Evolutionary conservation across 768 basidiomycete species (phyloP), one percentile per base, ranked within the genome.

Genomic region (Mycena capillaripes): DNA sequence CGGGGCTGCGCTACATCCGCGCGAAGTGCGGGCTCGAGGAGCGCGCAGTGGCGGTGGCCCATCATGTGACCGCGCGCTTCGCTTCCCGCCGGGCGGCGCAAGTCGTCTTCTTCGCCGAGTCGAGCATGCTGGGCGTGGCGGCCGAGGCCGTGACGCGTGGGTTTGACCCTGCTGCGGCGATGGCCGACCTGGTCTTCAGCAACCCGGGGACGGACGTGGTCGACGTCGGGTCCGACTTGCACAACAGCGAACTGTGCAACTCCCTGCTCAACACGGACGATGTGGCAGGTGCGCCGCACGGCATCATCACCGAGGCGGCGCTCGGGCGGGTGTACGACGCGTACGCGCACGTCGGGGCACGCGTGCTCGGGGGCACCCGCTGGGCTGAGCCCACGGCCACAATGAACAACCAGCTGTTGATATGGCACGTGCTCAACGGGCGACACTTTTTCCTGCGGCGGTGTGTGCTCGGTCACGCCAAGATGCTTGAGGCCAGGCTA

Each of bases 391-490:
- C 52, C 4, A 62, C 52, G 52, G 68, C 68, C 40, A 0, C 27
- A 21, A 56, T 69, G 30, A 42, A 23, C 23, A 16, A 23, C 9
- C 50, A 53, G 59, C 60, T 69, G 36, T 23, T 42, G 12, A 56
- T 21, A 17, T 69, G 68, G 68, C 68, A 69, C 32, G 25, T 62
- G 8, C 59, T 55, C 50, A 56, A 69, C 23, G 68, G 42, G 34
- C 60, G 68, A 29, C 68, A 69, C 52, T 55, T 62, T 7, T 69
- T 69, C 53, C 42, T 69, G 38, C 68, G 68, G n/a, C 59, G 68
- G 27, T 42, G 38, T 19, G 53, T 69, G 48, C 60, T 69, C 27
- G 68, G 68, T 27, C 29, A 56, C 52, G 40, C 60, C 40, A 62
- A 62, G 38, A 59, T 59, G 56, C 66, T 44, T 14, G 42, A 67